Base-by-base conservation (phyloP, 192 early-diverging fungal genomes). In the Coemansia reversa region DNA sequence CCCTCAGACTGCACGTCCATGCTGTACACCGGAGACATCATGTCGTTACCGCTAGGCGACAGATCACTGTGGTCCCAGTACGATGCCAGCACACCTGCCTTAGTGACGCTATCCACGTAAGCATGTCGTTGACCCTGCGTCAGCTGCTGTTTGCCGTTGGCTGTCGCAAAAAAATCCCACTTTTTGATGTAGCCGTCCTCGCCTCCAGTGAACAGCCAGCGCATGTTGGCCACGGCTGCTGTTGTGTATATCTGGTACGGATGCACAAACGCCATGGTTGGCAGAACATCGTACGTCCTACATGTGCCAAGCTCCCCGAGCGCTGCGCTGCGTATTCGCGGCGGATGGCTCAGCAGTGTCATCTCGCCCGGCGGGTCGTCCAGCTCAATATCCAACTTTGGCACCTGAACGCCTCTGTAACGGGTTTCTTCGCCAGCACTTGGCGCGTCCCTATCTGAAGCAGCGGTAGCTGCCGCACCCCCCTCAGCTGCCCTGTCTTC, bases 111-210 rank as follows among this genome's bases (percentile, higher is more conserved):
- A 51, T 98, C 97, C 2, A 92, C 90, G 25, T 90, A 84, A 5
- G 90, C 82, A 63, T 96, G 94, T 58, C 89, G 75, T 62, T 99
- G 97, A 7, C 81, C 87, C 61, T 89, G 90, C 2, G 97, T 97
- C 51, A 99, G 75, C 49, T 82, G 60, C 20, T 85, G 83, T 54
- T 90, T 89, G 7, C 95, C 95, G 67, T 89, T 89, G 64, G 95
- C 84, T 0, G 97, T 88, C 16, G 87, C 86, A 60, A 88, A 86
- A 66, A 97, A 94, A 65, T 99, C 95, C 81, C 88, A 99, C 67
- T 94, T 95, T 27, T 94, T 84, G 51, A 99, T 88, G 74, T 91
- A 95, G 58, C 96, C 97, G 80, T 99, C 97, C 51, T 95, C 94
- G 11, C 87, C 88, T 23, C 91, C 92, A 23, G 88, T 93, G 24